phyloP scores from a whole-genome alignment of 257 asterid genomes.

The Agastache rugosa region DNA sequence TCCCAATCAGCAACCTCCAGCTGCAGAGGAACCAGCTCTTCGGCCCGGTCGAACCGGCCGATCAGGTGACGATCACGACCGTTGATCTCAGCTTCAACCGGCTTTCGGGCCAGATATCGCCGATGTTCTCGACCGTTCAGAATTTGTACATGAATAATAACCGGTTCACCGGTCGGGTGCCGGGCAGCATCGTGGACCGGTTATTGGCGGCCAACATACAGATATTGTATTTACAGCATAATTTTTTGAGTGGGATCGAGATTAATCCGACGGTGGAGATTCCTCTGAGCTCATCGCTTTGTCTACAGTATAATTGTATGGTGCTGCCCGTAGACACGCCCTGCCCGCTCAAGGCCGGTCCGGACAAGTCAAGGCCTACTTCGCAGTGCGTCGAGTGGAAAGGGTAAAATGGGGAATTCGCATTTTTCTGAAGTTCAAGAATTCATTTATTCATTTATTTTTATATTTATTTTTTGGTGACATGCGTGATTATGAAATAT shows the following conservation, averaged over 20 bases:
- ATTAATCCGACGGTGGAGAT: constrained; percentile 85
- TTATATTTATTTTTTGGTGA: background rate
- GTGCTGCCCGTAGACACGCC: constrained; percentile 84
- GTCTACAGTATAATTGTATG: constrained; percentile 96
- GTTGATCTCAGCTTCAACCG: constrained; percentile 90
- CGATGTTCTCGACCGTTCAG: constrained; percentile 73
- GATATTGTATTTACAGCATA: constrained; percentile 78
- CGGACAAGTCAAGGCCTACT: constrained; percentile 81
- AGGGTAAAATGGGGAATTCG: constrained; percentile 53
- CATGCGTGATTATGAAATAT: constrained; percentile 20
- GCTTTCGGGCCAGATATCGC: constrained; percentile 72
- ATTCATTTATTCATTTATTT: constrained; percentile 36
- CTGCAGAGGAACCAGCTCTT: constrained; percentile 74
- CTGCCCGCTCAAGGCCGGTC: constrained; percentile 86
- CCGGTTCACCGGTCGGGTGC: constrained; percentile 92
- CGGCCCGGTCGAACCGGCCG: constrained; percentile 67
- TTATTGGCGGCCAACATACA: constrained; percentile 65
- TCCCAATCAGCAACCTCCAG: constrained; percentile 74
- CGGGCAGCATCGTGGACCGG: constrained; percentile 78
- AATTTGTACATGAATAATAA: constrained; percentile 83
- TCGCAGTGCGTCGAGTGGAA: constrained; percentile 79
- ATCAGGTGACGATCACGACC: constrained; percentile 59
- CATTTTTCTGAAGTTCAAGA: background rate
- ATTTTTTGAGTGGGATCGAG: constrained; percentile 77
- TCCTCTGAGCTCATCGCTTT: constrained; percentile 77